A percentile compares a stretch with the other conserved stretches of the same genome.
Evolutionary conservation across 192 early-diverging fungal species (phyloP).

Genomic region (Diversispora epigaea): DNA sequence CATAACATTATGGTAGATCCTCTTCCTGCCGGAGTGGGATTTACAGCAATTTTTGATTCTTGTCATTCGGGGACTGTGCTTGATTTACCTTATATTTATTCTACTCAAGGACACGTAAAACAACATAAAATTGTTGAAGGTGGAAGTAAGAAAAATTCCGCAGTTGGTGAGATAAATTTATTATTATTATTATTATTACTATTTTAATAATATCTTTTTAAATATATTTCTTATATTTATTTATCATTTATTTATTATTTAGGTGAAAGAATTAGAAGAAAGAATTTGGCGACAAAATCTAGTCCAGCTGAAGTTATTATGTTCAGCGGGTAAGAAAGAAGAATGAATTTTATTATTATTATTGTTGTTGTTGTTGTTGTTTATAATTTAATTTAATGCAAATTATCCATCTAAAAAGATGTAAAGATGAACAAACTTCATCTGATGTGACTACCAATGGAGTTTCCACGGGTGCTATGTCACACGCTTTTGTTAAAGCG

Average conservation of each 20-base stretch:
- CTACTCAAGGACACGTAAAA: conserved; percentile 59
- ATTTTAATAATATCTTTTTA: no score
- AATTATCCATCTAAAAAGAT: conserved; percentile 36
- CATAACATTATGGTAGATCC: no score
- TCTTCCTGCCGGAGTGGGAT: conserved; percentile 51
- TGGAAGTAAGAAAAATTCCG: conserved; percentile 42
- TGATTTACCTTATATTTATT: conserved; percentile 78
- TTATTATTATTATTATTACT: neutral
- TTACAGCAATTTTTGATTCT: conserved; percentile 83
- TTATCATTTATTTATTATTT: conserved; percentile 33
- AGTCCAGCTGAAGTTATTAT: conserved; percentile 71
- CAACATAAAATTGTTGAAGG: conserved; percentile 45
- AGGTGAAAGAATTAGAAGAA: conserved; percentile 29
- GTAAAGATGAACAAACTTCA: conserved; percentile 79
- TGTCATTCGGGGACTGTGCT: conserved; percentile 82
- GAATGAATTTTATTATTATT: neutral
- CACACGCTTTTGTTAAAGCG: conserved; percentile 65
- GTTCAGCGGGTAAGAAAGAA: conserved; percentile 65
- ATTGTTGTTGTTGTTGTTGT: neutral
- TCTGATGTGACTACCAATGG: conserved; percentile 67
- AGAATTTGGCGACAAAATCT: conserved; percentile 38
- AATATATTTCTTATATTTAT: conserved; percentile 52
- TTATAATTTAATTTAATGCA: neutral
- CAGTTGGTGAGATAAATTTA: conserved; percentile 34
- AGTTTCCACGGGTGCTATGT: conserved; percentile 71